These are phyloP conservation scores for Suillus subaureus DNA, from an alignment of 768 basidiomycete genomes.

Conservation along the genomic window DNA sequence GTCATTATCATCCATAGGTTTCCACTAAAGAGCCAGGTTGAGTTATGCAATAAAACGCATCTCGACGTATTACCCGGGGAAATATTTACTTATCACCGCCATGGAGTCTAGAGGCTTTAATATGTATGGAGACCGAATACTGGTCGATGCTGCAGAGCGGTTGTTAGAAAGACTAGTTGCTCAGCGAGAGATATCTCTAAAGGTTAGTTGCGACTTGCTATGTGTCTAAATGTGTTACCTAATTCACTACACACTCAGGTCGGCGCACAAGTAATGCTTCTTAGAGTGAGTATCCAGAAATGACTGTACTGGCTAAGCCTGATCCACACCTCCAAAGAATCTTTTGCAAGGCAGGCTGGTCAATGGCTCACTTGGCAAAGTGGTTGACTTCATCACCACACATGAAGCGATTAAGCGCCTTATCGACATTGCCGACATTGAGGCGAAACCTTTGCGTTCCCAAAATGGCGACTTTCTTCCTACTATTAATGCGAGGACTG, in stretches of 20 bases:
- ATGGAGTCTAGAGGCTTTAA: conserved; percentile 51
- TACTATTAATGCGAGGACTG: conserved; percentile 7
- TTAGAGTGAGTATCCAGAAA: conserved; percentile 28
- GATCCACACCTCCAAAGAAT: conserved; percentile 27
- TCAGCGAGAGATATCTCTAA: conserved; percentile 46
- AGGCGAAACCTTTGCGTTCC: conserved; percentile 14
- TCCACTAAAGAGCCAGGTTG: conserved; percentile 31
- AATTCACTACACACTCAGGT: conserved; percentile 29
- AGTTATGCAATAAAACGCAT: conserved; percentile 24
- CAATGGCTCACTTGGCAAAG: conserved; percentile 89
- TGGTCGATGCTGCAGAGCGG: conserved; percentile 25
- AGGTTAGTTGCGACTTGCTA: conserved; percentile 31
- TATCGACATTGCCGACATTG: conserved; percentile 33
- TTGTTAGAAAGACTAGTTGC: conserved; percentile 55
- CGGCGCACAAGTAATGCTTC: conserved; percentile 82
- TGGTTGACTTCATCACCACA: conserved; percentile 41
- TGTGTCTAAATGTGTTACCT: background rate
- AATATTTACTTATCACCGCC: conserved; percentile 36
- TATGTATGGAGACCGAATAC: conserved; percentile 36
- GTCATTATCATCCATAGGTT: conserved; percentile 18
- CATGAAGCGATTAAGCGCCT: conserved; percentile 31
- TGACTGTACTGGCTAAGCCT: background rate
- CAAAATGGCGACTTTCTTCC: conserved; percentile 7
- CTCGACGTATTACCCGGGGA: conserved; percentile 29
- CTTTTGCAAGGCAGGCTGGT: conserved; percentile 47